Evolutionary conservation across 169 alveolate genomes (phyloP).

Genomic region (Toxoplasma gondii): DNA sequence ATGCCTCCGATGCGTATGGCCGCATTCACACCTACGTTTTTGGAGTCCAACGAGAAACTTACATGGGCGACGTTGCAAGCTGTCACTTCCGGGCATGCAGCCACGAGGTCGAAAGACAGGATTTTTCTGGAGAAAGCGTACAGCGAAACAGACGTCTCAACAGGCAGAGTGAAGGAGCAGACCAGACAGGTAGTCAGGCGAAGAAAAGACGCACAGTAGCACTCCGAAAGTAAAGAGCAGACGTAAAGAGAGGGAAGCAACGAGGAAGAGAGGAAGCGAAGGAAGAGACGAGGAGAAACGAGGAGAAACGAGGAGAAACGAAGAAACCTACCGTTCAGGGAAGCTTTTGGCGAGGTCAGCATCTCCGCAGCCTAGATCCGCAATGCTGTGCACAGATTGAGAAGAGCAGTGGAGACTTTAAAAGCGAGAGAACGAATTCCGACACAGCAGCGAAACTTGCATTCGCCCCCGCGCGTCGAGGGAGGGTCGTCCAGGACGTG

Average conservation of each 20-base stretch:
- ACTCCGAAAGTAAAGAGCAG: not conserved
- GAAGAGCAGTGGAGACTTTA: not conserved
- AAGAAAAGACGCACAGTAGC: too few species aligned
- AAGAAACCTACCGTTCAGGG: not conserved
- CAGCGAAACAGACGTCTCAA: not conserved
- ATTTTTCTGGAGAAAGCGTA: not conserved
- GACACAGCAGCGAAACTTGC: not conserved
- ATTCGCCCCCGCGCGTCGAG: too few species aligned
- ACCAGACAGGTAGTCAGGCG: too few species aligned
- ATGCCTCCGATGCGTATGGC: too few species aligned
- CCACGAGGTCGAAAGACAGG: conserved; percentile 14
- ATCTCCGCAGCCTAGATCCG: conserved; percentile 24
- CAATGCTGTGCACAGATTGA: not conserved
- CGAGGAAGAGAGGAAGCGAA: not conserved
- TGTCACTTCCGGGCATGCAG: not conserved
- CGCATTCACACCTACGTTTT: too few species aligned
- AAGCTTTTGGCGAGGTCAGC: not conserved
- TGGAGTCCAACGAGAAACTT: not conserved
- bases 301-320: not conserved
- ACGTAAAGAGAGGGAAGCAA: not conserved
- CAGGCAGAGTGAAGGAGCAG: not conserved
- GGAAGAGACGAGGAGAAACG: too few species aligned
- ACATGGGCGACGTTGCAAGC: conserved; percentile 16
- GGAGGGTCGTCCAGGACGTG: too few species aligned
- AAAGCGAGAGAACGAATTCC: not conserved